Conservation (phyloP, 305 asterid genomes). For the Fraxinus sp. region DNA sequence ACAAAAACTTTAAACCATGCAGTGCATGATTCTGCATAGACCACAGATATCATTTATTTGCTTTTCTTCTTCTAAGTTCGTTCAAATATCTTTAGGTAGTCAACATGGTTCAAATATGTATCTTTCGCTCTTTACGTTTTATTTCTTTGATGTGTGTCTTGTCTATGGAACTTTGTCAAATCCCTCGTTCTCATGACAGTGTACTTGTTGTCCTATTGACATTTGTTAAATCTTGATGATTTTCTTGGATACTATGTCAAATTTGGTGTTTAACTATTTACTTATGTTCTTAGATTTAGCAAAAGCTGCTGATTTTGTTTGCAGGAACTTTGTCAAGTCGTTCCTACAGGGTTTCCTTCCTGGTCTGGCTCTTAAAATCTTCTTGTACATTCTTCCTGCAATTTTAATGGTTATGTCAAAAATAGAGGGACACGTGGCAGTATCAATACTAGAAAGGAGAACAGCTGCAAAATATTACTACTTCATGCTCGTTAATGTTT, state of each 20-base stretch:
- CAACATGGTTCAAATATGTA: background rate
- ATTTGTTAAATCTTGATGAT: background rate
- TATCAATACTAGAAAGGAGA: constrained; percentile 77
- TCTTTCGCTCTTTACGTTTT: background rate
- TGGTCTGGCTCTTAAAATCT: constrained; percentile 81
- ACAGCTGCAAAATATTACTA: constrained; percentile 92
- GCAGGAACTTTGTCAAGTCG: constrained; percentile 85
- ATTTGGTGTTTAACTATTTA: background rate
- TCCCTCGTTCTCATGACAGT: background rate
- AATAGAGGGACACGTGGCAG: constrained; percentile 89
- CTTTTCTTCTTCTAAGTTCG: background rate
- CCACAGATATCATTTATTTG: background rate
- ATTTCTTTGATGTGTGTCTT: background rate
- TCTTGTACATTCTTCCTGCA: constrained; percentile 64
- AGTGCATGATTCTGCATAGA: background rate
- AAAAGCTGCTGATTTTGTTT: constrained; percentile 15
- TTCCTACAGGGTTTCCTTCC: constrained; percentile 97
- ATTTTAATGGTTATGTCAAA: constrained; percentile 84
- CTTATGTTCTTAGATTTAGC: constrained; percentile 9
- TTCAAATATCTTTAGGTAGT: background rate
- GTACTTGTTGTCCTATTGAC: background rate
- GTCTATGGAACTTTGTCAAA: background rate
- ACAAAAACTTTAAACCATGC: background rate
- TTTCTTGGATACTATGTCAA: background rate
- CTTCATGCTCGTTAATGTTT: constrained; percentile 92